Evolutionary conservation across 179 eudicot species (phyloP).

Genomic region (Beta macrorhiza): DNA sequence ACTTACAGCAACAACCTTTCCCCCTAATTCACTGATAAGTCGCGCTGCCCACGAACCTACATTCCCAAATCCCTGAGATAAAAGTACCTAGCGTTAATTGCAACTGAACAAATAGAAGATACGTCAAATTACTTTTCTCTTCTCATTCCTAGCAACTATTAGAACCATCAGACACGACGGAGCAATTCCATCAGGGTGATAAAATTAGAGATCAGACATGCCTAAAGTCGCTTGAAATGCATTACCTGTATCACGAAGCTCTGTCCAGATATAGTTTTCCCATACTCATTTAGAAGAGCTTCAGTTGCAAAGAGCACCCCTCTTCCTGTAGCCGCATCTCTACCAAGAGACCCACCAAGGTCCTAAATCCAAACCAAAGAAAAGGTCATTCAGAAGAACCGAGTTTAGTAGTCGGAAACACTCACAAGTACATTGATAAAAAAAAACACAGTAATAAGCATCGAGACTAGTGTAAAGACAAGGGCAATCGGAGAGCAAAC

Average conservation of each 20-base stretch:
- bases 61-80: constrained; percentile 83
- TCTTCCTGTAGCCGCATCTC: constrained; percentile 99
- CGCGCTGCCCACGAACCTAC: constrained; percentile 98
- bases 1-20: constrained; percentile 84
- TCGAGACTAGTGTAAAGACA: neutral
- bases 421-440: neutral
- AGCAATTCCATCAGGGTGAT: neutral
- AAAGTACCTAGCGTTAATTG: constrained; percentile 15
- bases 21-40: constrained; percentile 76
- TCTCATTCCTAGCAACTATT: neutral
- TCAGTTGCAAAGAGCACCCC: constrained; percentile 90
- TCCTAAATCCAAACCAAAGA: constrained; percentile 47
- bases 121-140: neutral
- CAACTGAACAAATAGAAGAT: neutral
- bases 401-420: neutral
- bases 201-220: too few relatives aligned
- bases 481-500: neutral
- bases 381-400: neutral
- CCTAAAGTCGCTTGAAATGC: neutral
- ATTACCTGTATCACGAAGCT: constrained; percentile 81
- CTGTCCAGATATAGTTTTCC: constrained; percentile 80
- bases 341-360: constrained; percentile 99
- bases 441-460: neutral
- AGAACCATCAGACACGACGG: neutral
- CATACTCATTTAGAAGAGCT: constrained; percentile 80